Conservation (phyloP, 345 rosid species). For the Mallotus nudiflorus region DNA sequence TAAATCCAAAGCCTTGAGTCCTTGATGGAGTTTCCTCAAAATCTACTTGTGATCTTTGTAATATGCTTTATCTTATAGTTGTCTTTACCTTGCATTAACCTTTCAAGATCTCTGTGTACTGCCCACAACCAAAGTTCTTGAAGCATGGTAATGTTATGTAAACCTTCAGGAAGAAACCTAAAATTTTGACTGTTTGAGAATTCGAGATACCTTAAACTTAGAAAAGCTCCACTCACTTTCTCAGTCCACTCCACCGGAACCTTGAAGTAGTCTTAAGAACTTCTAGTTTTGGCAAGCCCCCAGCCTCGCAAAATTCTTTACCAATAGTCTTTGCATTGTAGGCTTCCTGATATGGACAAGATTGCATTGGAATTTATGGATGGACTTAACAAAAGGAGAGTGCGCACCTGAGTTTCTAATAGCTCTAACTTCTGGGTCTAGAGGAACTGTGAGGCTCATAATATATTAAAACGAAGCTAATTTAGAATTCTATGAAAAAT, state of each 20-base stretch:
- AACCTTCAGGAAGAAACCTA: constrained; percentile 3
- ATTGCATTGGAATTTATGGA: too few species aligned
- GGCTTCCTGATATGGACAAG: too few species aligned
- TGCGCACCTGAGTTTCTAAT: too few species aligned
- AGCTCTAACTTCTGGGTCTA: too few species aligned
- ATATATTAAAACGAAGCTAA: too few species aligned
- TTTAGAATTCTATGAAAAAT: too few species aligned
- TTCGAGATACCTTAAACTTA: constrained; percentile 1
- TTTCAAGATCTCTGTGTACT: not conserved
- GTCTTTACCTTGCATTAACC: constrained; percentile 1
- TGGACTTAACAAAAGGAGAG: too few species aligned
- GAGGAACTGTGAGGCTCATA: too few species aligned
- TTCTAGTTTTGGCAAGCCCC: constrained; percentile 8
- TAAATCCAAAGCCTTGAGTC: too few species aligned
- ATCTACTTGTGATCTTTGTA: not conserved
- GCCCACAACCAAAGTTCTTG: not conserved
- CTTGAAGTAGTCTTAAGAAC: not conserved
- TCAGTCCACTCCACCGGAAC: constrained; percentile 14
- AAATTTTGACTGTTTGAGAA: not conserved
- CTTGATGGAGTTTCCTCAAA: too few species aligned
- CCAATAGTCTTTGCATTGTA: constrained; percentile 11
- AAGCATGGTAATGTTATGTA: constrained; percentile 7
- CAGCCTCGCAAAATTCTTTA: constrained; percentile 13
- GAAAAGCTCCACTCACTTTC: not conserved
- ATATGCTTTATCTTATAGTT: constrained; percentile 9